Percentiles rank a stretch among this genome's conserved stretches.
Conservation (phyloP, 768 basidiomycete species). For the Suillus subluteus region DNA sequence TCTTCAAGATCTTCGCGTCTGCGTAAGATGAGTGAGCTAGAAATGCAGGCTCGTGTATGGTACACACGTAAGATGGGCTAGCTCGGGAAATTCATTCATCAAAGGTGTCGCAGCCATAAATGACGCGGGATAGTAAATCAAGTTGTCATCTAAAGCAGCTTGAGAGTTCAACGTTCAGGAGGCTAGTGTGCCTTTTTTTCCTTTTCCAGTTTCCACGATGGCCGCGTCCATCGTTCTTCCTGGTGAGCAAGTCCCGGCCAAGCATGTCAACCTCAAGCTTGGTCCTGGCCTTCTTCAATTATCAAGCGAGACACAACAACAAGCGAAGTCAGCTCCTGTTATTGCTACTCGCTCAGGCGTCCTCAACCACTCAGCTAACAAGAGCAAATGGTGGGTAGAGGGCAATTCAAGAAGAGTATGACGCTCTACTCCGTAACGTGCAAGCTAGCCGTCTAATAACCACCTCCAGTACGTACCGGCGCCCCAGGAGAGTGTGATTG, state of each 20-base stretch:
- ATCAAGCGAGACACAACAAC: slow-evolving; percentile 38
- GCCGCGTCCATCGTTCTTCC: slow-evolving; percentile 66
- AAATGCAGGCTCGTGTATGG: slow-evolving; percentile 6
- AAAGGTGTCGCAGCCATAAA: slow-evolving; percentile 44
- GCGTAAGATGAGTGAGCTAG: slow-evolving; percentile 19
- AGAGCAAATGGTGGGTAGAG: slow-evolving; percentile 89
- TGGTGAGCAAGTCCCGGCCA: slow-evolving; percentile 75
- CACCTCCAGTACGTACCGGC: slow-evolving; percentile 83
- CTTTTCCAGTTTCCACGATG: slow-evolving; percentile 46
- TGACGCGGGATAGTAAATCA: slow-evolving; percentile 4
- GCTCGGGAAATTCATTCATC: slow-evolving; percentile 70
- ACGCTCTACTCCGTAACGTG: slow-evolving; percentile 29
- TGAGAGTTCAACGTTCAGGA: neutral
- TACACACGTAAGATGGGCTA: slow-evolving; percentile 71
- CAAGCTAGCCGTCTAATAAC: slow-evolving; percentile 3
- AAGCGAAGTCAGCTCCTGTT: slow-evolving; percentile 26
- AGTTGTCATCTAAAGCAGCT: slow-evolving; percentile 1
- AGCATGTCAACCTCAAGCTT: slow-evolving; percentile 80
- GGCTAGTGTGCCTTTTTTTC: slow-evolving; percentile 2
- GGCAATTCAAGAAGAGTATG: slow-evolving; percentile 82
- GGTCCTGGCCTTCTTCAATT: slow-evolving; percentile 79
- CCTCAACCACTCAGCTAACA: slow-evolving; percentile 70
- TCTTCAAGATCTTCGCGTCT: slow-evolving; percentile 94
- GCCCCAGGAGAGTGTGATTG: slow-evolving; percentile 86
- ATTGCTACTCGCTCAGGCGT: slow-evolving; percentile 72